A percentile compares a stretch with the other conserved stretches of the same genome.
Evolutionary conservation across 495 filamentous ascomycete genomes (phyloP).

Genomic region (Podospora conica): DNA sequence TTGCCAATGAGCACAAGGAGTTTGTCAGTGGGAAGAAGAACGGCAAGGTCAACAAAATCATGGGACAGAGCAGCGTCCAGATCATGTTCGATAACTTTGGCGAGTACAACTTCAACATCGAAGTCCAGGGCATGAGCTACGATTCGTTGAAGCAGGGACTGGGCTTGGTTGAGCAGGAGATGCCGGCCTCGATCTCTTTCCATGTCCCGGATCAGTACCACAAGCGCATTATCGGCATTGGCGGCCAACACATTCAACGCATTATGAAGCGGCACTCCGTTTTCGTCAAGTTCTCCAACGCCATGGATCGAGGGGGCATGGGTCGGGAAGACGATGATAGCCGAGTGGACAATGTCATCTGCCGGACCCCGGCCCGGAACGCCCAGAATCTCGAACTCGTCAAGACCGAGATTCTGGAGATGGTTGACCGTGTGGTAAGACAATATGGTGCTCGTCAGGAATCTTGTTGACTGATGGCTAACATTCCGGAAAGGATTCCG

Average conservation of each 20-base stretch:
- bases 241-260: conserved; percentile 95
- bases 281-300: conserved; percentile 99
- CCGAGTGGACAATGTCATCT: conserved; percentile 98
- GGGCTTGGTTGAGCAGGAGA: conserved; percentile 92
- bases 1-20: conserved; percentile 98
- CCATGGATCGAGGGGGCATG: conserved; percentile 95
- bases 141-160: conserved; percentile 88
- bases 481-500: conserved; percentile 61
- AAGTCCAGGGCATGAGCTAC: conserved; percentile 85
- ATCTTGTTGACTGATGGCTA: not conserved
- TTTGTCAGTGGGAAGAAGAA: conserved; percentile 99
- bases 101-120: conserved; percentile 99
- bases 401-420: conserved; percentile 98
- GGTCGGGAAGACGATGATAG: conserved; percentile 95
- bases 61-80: conserved; percentile 97
- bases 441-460: not conserved
- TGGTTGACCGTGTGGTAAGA: conserved; percentile 88
- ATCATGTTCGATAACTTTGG: conserved; percentile 99
- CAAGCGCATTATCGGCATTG: conserved; percentile 98
- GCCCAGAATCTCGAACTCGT: conserved; percentile 93
- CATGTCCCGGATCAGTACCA: conserved; percentile 99
- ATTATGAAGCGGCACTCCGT: conserved; percentile 99
- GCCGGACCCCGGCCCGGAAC: conserved; percentile 93
- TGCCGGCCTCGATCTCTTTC: conserved; percentile 98
- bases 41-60: conserved; percentile 99